A percentile compares a stretch with the other conserved stretches of the same genome.
Conservation (phyloP, 78 protist genomes). For the Dictyostelium brefeldianum region DNA sequence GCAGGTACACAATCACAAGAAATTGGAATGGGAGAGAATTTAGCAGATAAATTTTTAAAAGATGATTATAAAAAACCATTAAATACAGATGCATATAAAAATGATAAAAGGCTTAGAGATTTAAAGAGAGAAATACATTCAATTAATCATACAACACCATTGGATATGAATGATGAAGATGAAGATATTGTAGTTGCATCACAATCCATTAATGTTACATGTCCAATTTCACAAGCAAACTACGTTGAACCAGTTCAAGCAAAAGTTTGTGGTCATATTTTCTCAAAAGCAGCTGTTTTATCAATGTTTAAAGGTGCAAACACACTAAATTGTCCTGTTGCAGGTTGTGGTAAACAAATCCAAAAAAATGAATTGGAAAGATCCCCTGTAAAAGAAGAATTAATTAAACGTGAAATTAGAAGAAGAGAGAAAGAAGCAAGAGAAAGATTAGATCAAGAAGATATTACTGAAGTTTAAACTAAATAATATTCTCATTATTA, state of each 20-base stretch:
- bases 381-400: neutral
- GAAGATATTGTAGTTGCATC: constrained; percentile 63
- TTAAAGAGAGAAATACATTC: neutral
- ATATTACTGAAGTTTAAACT: constrained; percentile 53
- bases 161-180: constrained; percentile 3
- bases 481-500: no score
- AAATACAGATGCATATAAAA: neutral
- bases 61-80: neutral
- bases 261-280: constrained; percentile 25
- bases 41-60: constrained; percentile 30
- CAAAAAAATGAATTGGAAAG: neutral
- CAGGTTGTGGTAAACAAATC: constrained; percentile 31
- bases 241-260: constrained; percentile 46
- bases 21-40: constrained; percentile 4
- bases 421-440: constrained; percentile 37
- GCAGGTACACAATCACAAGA: neutral
- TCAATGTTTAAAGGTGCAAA: neutral
- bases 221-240: constrained; percentile 34
- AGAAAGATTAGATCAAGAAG: constrained; percentile 29
- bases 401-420: constrained; percentile 42
- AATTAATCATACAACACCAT: constrained; percentile 37
- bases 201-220: constrained; percentile 45
- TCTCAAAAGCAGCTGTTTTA: constrained; percentile 9
- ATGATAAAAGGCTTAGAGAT: constrained; percentile 3
- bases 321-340: constrained; percentile 12